Evolutionary conservation across 2,329 filamentous ascomycete genomes (phyloP).

Genomic region (Dothideomycetes sp.): DNA sequence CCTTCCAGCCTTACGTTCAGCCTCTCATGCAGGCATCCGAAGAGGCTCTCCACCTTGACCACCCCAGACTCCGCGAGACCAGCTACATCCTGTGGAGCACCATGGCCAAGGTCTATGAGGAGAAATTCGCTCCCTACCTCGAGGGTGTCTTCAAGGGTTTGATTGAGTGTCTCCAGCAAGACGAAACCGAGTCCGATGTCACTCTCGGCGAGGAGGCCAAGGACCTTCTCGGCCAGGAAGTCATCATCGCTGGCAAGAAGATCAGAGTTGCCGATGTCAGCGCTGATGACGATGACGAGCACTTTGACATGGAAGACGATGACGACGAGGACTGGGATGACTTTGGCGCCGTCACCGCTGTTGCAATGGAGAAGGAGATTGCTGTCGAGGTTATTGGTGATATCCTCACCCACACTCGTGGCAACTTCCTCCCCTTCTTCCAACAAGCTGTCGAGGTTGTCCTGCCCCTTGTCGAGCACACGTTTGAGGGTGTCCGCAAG

Average conservation of each 20-base stretch:
- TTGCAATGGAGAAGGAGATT: conserved; percentile 94
- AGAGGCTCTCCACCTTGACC: conserved; percentile 77
- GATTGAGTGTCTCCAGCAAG: conserved; percentile 76
- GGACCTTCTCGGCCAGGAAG: conserved; percentile 63
- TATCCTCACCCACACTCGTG: conserved; percentile 76
- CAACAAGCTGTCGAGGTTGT: conserved; percentile 79
- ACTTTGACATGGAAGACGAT: conserved; percentile 54
- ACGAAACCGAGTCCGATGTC: conserved; percentile 72
- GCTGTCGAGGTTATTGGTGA: conserved; percentile 92
- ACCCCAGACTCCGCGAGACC: conserved; percentile 85
- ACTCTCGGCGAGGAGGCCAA: conserved; percentile 63
- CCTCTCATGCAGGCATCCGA: conserved; percentile 88
- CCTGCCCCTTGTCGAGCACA: conserved; percentile 72
- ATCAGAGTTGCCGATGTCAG: conserved; percentile 62
- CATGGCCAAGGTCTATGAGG: conserved; percentile 85
- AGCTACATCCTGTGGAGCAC: conserved; percentile 96
- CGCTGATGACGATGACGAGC: conserved; percentile 47
- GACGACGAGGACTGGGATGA: conserved; percentile 80
- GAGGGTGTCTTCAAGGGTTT: conserved; percentile 68
- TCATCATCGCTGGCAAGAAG: conserved; percentile 73
- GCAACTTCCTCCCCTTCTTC: conserved; percentile 71
- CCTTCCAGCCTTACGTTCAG: conserved; percentile 84
- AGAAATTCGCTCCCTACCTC: conserved; percentile 69
- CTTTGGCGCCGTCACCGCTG: conserved; percentile 71
- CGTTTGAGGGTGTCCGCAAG: conserved; percentile 88